Base-by-base conservation (phyloP, 2,329 filamentous ascomycete genomes). In the Ophiocordyceps camponoti-rufipedis region DNA sequence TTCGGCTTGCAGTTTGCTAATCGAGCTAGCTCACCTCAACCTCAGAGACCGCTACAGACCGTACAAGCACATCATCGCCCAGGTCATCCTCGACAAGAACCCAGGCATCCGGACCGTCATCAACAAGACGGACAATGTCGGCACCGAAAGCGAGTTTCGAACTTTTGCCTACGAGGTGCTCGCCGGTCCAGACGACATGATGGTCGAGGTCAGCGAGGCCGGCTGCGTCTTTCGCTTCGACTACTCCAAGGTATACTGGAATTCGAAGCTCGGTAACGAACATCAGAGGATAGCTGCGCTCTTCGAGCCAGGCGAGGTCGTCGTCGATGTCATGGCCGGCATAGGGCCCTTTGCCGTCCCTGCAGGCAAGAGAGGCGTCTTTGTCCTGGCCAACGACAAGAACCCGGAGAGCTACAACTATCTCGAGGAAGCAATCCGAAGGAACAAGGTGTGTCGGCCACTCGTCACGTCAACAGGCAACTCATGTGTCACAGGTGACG, bases 181-280 rank as follows among this genome's bases (percentile, higher is more conserved):
- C 1, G 80, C 79, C 2, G 91, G 91, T 0, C 74, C 78, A 1
- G 77, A 86, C 54, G 80, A 96, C 56, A 68, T 95, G 61, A 78
- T 88, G 45, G 91, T 98, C 46, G 76, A 84, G 50, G 74, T 91
- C 45, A 77, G 75, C 51, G 87, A 95, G 64, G 82, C 84, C 54
- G 75, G 78, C 49, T 96, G 91, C 65, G 68, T 72, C n/a, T 98
- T 94, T 66, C 71, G 72, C 46, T 96, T 98, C 62, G 85, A 98
- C 67, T 98, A 94, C 62, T 77, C 83, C 50, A 93, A 93, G 54
- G 91, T 98, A 4, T 98, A 98, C 70, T 98, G 89, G 89, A 98
- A 98, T 64, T 87, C 80, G 56, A 80, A 89, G 53, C 75, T 98
- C 13, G 82, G 93, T 55, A 84, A 79, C 1, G 91, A 98, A 63